These are phyloP conservation scores for Aspergillus hiratsukae DNA, from an alignment of 2,329 filamentous ascomycete genomes.

Conservation along the genomic window DNA sequence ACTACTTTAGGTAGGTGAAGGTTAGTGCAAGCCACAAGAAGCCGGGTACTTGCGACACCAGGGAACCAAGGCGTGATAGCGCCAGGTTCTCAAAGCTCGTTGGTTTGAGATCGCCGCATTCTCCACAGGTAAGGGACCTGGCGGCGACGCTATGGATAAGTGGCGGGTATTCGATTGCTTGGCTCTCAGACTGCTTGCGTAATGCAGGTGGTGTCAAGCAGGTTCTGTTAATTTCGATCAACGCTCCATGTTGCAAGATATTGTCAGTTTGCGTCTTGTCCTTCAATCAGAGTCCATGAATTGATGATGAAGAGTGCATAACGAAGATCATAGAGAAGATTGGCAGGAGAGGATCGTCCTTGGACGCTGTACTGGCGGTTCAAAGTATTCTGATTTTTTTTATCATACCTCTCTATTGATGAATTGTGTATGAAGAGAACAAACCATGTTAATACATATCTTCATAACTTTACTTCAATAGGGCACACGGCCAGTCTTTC, in stretches of 20 bases:
- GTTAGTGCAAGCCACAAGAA: not conserved
- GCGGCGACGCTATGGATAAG: constrained; percentile 27
- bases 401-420: not conserved
- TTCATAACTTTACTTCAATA: not conserved
- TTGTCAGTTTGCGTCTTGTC: not conserved
- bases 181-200: constrained; percentile 33
- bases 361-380: not conserved
- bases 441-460: not conserved
- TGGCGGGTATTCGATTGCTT: constrained; percentile 28
- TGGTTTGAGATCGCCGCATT: constrained; percentile 31
- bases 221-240: constrained; percentile 32
- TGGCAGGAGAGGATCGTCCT: not conserved
- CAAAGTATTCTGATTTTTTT: no score
- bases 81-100: constrained; percentile 21
- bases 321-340: not conserved
- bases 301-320: not conserved
- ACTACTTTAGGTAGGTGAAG: not conserved
- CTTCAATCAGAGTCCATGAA: not conserved
- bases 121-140: constrained; percentile 35
- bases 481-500: not conserved
- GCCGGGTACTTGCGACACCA: constrained; percentile 7
- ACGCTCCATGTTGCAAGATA: constrained; percentile 15
- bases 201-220: constrained; percentile 23
- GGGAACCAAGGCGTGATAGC: constrained; percentile 21
- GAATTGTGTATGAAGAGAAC: not conserved